phyloP scores from a whole-genome alignment of 495 filamentous ascomycete genomes.

The Aspergillus haitiensis region DNA sequence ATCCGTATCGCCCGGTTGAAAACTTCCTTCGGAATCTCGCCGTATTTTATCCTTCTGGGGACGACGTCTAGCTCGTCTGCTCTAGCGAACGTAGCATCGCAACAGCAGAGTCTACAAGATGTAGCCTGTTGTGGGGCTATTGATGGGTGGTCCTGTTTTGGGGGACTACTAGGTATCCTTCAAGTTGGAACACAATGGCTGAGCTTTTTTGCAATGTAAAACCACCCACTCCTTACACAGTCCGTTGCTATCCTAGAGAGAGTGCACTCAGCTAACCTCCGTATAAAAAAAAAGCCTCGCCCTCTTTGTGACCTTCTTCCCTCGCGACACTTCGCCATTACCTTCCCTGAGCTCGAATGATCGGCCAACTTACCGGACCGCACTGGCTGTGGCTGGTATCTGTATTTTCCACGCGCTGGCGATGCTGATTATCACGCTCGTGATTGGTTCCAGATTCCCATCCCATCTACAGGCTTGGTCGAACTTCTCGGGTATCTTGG shows the following conservation, averaged over 20 bases:
- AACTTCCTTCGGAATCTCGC: slow-evolving; percentile 93
- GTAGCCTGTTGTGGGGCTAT: slow-evolving; percentile 81
- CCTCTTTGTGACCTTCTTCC: slow-evolving; percentile 85
- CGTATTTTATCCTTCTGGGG: slow-evolving; percentile 89
- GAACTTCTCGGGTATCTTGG: slow-evolving; percentile 74
- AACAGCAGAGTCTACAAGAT: slow-evolving; percentile 74
- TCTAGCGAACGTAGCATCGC: slow-evolving; percentile 86
- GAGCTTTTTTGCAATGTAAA: slow-evolving; percentile 88
- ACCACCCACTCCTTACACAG: slow-evolving; percentile 10
- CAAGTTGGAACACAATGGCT: slow-evolving; percentile 91
- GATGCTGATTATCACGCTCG: slow-evolving; percentile 63
- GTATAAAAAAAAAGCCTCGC: slow-evolving; percentile 60
- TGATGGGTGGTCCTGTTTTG: slow-evolving; percentile 77
- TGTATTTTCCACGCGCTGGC: slow-evolving; percentile 70
- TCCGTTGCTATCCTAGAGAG: not conserved
- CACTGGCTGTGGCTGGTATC: slow-evolving; percentile 65
- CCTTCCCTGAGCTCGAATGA: slow-evolving; percentile 32
- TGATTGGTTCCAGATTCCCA: slow-evolving; percentile 59
- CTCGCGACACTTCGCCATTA: slow-evolving; percentile 56
- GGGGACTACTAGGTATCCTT: slow-evolving; percentile 79
- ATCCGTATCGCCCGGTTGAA: slow-evolving; percentile 80
- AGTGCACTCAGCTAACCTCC: slow-evolving; percentile 5
- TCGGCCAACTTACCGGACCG: slow-evolving; percentile 68
- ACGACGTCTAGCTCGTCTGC: slow-evolving; percentile 82
- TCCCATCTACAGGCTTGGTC: slow-evolving; percentile 70